Conservation (phyloP, 805 yeast genomes). For the Peterozyma toletana region DNA sequence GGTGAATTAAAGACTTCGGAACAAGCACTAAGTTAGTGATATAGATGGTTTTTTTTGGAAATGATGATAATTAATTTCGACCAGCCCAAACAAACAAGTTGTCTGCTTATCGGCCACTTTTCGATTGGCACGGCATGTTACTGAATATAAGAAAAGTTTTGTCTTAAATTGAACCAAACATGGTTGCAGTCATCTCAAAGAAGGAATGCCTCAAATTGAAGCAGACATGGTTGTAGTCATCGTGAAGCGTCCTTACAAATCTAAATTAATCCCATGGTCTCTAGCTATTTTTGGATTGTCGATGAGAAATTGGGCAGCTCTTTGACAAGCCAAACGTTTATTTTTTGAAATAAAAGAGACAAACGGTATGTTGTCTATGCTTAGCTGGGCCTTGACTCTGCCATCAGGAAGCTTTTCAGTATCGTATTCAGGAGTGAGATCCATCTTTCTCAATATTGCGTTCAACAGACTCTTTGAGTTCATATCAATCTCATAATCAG, state of each 20-base stretch:
- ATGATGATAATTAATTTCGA: too few species aligned
- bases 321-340: conserved; percentile 30
- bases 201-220: too few species aligned
- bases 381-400: conserved; percentile 15
- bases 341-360: conserved; percentile 25
- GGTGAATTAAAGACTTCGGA: too few species aligned
- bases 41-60: not conserved
- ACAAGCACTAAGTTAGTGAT: not conserved
- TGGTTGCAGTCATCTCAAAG: too few species aligned
- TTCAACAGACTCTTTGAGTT: conserved; percentile 25
- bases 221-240: too few species aligned
- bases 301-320: conserved; percentile 28
- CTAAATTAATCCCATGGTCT: not conserved
- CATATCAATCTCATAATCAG: conserved; percentile 10
- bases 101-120: too few species aligned
- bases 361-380: conserved; percentile 23
- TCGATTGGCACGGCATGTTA: too few species aligned
- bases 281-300: conserved; percentile 12
- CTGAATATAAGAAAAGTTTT: too few species aligned
- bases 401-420: conserved; percentile 14
- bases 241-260: too few species aligned
- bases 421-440: conserved; percentile 25
- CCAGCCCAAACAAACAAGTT: too few species aligned
- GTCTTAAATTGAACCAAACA: too few species aligned
- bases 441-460: conserved; percentile 15